Base-by-base conservation (phyloP, 176 grass and related monocot genomes). In the Avena insularis region DNA sequence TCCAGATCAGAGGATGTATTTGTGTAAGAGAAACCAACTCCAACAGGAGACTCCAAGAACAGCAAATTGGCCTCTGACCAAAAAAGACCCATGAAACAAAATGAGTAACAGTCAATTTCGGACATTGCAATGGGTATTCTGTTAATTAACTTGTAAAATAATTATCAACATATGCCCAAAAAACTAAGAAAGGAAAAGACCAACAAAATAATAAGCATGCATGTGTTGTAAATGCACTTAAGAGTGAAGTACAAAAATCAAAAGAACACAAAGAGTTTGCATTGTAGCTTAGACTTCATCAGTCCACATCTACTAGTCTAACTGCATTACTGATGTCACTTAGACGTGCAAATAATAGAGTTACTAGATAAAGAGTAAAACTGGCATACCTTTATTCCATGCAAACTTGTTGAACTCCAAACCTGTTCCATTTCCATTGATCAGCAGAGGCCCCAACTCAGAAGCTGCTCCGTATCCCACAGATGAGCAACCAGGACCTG, bases 401-500 rank as follows among this genome's bases (percentile, higher is more conserved):
- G 95, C 83, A 89, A 92, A 92, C 62, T 78, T 87, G 79, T 98
- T 92, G 90, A 98, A 98, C 79, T 91, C 87, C 56, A 95, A 87
- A 58, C 89, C 83, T 19, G 87, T 86, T 33, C 91, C 93, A 70
- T 89, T 86, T 86, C 71, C 89, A 35, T 92, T 93, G 14, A 98
- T 83, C 33, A 85, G 85, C 19, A 95, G 86, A 80, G 95, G 93
- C 1, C 93, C 93, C 78, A 95, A 12, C 78, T 98, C 95, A 57
- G 75, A 59, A 64, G 95, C 93, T 90, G 89, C 95, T 85, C 93
- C 95, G 82, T 90, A 95, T 59, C 95, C 95, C 75, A 95, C 89
- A 65, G 95, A 98, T 21, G 95, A 98, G 83, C 95, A 93, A 36
- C 95, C 93, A 83, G 95, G 93, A 0, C 95, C 91, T 98, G 38